Base-by-base conservation (phyloP, 2,329 filamentous ascomycete species). In the Diplodia sapinea region DNA sequence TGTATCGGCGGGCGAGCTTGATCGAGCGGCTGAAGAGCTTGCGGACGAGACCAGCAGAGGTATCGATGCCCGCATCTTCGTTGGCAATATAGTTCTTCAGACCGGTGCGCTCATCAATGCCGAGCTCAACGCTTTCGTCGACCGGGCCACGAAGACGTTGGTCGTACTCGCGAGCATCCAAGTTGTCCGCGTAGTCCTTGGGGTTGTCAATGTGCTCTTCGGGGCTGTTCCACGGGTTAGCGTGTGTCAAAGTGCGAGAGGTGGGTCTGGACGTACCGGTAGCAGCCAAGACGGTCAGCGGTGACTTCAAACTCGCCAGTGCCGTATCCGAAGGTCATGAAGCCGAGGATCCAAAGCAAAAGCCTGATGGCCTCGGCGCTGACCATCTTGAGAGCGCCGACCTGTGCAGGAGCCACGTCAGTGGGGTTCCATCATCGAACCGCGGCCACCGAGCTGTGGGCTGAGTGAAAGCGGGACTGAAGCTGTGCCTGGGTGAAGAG, bases 61-160 rank as follows among this genome's bases (percentile, higher is more conserved):
- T 96, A 80, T 91, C 91, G 76, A 96, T 95, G 55, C 87, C 87
- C 68, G 86, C 81, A 62, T 87, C 82, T 77, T 97, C 94, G 70
- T 93, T 93, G 49, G 94, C 93, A 78, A 97, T 97, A 80, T 97
- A 97, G 78, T 94, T 95, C 82, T 98, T 98, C 81, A 96, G 74
- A 38, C 86, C 85, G 73, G 77, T 81, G 31, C 78, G 75, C 68
- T 87, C 85, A 73, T 98, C 92, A 73, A 98, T 86, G 55, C 86
- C 87, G 43, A 97, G 85, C 81, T 97, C 94, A 62, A 87, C 85
- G 31, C 84, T 75, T 81, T 96, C 93, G 71, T 97, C 87, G 55
- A 98, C 84, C 0, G 92, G 92, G 0, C 89, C 93, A 75, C 94
- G 90, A 63, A 97, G 89, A 71, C 92, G 89, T 65, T 79, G 83